Conservation (phyloP, 2,329 filamentous ascomycete species). For the Verticillium klebahnii region DNA sequence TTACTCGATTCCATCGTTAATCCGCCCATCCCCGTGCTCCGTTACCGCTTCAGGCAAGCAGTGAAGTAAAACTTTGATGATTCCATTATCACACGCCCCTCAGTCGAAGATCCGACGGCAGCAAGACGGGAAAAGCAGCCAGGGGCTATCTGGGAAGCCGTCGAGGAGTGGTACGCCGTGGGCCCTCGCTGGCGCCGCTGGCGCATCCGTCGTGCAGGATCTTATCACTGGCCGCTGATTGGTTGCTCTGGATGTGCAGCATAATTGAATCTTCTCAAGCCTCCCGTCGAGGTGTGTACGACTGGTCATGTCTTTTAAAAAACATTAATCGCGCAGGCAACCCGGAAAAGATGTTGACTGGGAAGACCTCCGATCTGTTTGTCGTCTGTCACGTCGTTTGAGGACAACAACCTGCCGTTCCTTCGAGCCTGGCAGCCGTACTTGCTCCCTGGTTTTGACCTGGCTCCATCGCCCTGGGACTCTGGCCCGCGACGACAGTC, state of each 20-base stretch:
- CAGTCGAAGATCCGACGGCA: not conserved
- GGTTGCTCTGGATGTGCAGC: constrained; percentile 20
- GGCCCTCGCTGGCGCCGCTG: constrained; percentile 2
- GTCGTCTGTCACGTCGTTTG: not conserved
- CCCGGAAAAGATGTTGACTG: not conserved
- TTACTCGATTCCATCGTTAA: not conserved
- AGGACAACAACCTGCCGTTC: not conserved
- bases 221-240: constrained; percentile 26
- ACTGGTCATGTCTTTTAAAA: constrained; percentile 11
- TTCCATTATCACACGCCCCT: constrained; percentile 13
- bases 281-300: constrained; percentile 1
- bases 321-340: constrained; percentile 11
- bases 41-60: constrained; percentile 6
- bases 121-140: not conserved
- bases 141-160: not conserved
- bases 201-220: constrained; percentile 12
- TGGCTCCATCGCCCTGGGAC: not conserved
- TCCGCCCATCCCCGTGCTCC: constrained; percentile 6
- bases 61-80: constrained; percentile 15
- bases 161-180: not conserved
- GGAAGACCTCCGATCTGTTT: not conserved
- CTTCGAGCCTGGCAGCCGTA: not conserved
- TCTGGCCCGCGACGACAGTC: not conserved
- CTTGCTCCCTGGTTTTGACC: not conserved
- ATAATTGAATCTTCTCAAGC: constrained; percentile 26